These are phyloP conservation scores for Leucoagaricus sp. DNA, from an alignment of 1,284 basidiomycete species.

Conservation along the genomic window DNA sequence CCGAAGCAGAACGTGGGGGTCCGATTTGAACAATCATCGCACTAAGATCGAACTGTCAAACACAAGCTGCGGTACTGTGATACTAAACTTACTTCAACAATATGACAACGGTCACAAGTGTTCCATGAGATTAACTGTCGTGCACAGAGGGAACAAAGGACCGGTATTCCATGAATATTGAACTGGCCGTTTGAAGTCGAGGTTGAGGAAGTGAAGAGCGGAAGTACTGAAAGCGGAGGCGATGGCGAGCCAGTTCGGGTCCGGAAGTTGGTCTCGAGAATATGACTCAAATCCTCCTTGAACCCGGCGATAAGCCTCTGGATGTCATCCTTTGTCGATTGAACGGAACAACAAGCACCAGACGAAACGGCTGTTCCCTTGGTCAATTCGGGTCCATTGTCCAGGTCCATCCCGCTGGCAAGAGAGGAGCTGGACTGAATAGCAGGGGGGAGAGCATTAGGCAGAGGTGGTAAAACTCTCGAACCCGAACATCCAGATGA, in stretches of 20 bases:
- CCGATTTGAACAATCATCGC: conserved; percentile 4
- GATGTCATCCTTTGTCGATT: conserved; percentile 55
- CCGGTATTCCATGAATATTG: not conserved
- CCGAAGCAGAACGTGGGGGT: conserved; percentile 9
- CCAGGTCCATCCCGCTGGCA: conserved; percentile 29
- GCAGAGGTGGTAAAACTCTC: conserved; percentile 23
- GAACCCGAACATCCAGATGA: too few species aligned
- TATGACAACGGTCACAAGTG: conserved; percentile 42
- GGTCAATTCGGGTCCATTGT: conserved; percentile 13
- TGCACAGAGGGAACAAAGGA: conserved; percentile 41
- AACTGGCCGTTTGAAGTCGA: not conserved
- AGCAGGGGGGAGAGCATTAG: conserved; percentile 41
- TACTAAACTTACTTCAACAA: conserved; percentile 30
- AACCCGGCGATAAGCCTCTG: conserved; percentile 58
- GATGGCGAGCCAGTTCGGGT: not conserved
- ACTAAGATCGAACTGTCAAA: not conserved
- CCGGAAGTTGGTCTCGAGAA: conserved; percentile 48
- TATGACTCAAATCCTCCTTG: conserved; percentile 55
- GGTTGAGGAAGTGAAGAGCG: not conserved
- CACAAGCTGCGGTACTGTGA: not conserved
- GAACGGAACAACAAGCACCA: conserved; percentile 50
- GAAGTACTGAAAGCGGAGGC: conserved; percentile 1
- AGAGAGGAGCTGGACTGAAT: conserved; percentile 28
- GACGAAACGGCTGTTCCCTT: conserved; percentile 6
- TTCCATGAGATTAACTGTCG: conserved; percentile 40